A percentile compares a stretch with the other conserved stretches of the same genome.
phyloP scores from a whole-genome alignment of 2,329 filamentous ascomycete genomes.

The Ophiobolus disseminans region DNA sequence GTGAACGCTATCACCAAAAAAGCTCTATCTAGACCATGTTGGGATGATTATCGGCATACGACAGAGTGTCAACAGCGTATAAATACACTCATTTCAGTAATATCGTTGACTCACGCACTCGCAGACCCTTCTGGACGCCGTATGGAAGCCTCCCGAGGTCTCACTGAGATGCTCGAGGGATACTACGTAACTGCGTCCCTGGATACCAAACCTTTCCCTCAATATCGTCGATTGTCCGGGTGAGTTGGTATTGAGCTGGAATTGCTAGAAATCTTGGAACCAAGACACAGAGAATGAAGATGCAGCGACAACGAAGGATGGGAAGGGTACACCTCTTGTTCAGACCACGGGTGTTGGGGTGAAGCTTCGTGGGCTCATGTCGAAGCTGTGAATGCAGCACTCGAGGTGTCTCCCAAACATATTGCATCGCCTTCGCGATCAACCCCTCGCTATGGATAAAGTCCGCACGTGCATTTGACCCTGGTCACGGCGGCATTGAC shows the following conservation, averaged over 20 bases:
- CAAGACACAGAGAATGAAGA: conserved; percentile 27
- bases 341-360: conserved; percentile 32
- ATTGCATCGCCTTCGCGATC: too few relatives aligned
- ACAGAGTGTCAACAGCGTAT: too few relatives aligned
- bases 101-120: too few relatives aligned
- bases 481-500: conserved; percentile 13
- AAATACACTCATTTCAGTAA: too few relatives aligned
- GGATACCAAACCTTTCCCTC: conserved; percentile 30
- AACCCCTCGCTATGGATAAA: too few relatives aligned
- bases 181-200: conserved; percentile 29
- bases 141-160: too few relatives aligned
- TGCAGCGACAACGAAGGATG: conserved; percentile 35
- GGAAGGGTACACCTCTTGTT: conserved; percentile 25
- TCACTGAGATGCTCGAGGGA: conserved; percentile 26
- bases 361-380: conserved; percentile 19
- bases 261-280: conserved; percentile 28
- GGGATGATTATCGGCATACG: too few relatives aligned
- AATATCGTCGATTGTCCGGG: conserved; percentile 32
- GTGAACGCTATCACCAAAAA: too few relatives aligned
- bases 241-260: conserved; percentile 31
- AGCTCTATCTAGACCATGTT: too few relatives aligned
- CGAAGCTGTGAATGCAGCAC: conserved; percentile 19
- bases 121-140: too few relatives aligned
- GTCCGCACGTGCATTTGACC: conserved; percentile 8
- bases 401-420: too few relatives aligned